Base-by-base conservation (phyloP, 305 asterid genomes). In the Fraxinus nigra region DNA sequence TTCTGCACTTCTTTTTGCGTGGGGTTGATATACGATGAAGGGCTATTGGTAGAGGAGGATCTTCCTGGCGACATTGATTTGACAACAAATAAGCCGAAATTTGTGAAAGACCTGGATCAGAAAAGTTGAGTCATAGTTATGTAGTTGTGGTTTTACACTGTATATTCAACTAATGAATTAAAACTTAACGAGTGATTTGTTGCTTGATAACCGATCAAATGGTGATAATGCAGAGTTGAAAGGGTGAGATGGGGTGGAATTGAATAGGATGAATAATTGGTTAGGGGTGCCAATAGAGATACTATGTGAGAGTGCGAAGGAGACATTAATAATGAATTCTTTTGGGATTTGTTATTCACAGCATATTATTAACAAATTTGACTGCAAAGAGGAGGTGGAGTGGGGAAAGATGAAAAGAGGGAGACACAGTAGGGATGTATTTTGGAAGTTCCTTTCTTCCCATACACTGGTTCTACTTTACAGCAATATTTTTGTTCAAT, bases 61-160 rank as follows among this genome's bases (percentile, higher is more conserved):
- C 3, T 33, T 33, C 35, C 35, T 3, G 35, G 35, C 35, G 6
- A 6, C 35, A 33, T 33, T 33, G 35, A 33, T 33, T 33, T 33
- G 35, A 33, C 6, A 33, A 33, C 35, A 33, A 33, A 33, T 33
- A 33, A 33, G 35, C 35, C 6, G 35, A 3, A 3, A 33, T 3
- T 33, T 33, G 35, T 33, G 35, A 4, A 33, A 33, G 35, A 33
- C 35, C 5, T 33, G 6, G 35, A 33, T 33, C 35, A 4, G 6
- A 90, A 86, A 69, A 93, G 91, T 78, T 90, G 89, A 20, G 90
- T 84, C 94, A 90, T 92, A 30, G 18, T 8, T 1, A 51, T 51
- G 38, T 37, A 77, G 6, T 11, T 38, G 37, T 10, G 11, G 1
- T n/a, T 59, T 13, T 9, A 35, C 48, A 74, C 22, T 33, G 5